Evolutionary conservation across 176 grass and related monocot genomes (phyloP), one percentile per base, ranked within the genome.

Genomic region (Leersia perrieri): DNA sequence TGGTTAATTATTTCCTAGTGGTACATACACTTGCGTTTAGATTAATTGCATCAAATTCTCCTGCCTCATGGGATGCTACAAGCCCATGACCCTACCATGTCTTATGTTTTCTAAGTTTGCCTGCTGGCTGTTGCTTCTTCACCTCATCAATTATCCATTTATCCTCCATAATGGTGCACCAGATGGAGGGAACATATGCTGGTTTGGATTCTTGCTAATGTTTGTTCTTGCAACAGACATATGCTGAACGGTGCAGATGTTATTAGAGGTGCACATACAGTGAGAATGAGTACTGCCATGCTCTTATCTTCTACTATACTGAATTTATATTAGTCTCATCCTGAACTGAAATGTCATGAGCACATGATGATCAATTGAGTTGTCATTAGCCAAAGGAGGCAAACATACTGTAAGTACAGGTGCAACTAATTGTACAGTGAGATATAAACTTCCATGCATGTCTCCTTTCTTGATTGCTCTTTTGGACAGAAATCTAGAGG

Each of bases 21-120:
- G 44, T 30, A 15, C 77, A 61, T 30, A 15, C 77, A 61, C 60
- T 67, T 82, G 34, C 13, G 9, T n/a, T 62, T 29, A 75, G 76
- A 39, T 44, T 85, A 81, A 30, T 16, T 16, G 78, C 35, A 73
- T 22, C 30, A 12, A 82, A 82, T 82, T 73, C 73, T 38, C 75
- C 61, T 29, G 66, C 86, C 79, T 28, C 20, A 33, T 39, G 73
- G 68, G 68, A 36, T 20, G 68, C 62, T 9, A 16, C 35, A 8
- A 63, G 71, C 35, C 63, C 78, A 78, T 57, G 67, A 58, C 74
- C 73, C 74, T 70, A 77, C 28, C 83, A 28, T 15, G 66, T 36
- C 60, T 16, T 11, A 38, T 25, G 33, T 44, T 36, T 36, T 23
- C 30, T 18, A 22, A 22, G 55, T 14, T 9, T 16, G n/a, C n/a